Conservation (phyloP, 1,284 basidiomycete species). For the Pseudomicrostroma phylloplanum region DNA sequence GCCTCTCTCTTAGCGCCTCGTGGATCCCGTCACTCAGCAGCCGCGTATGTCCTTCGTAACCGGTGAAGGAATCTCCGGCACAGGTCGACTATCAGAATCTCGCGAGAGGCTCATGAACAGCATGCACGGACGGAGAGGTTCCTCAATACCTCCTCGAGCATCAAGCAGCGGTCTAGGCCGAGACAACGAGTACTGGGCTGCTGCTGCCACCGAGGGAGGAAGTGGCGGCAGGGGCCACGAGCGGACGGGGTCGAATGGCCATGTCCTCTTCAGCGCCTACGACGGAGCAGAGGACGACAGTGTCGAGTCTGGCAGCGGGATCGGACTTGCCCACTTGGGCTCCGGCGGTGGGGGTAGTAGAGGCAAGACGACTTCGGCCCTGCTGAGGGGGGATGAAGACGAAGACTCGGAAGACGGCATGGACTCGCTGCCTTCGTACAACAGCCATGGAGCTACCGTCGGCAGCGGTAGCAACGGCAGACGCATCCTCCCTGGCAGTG, state of each 20-base stretch:
- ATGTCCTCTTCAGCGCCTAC: slow-evolving; percentile 40
- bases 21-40: slow-evolving; percentile 40
- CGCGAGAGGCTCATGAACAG: slow-evolving; percentile 35
- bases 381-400: slow-evolving; percentile 34
- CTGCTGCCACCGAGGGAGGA: slow-evolving; percentile 14
- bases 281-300: slow-evolving; percentile 36
- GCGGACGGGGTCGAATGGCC: slow-evolving; percentile 23
- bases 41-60: slow-evolving; percentile 43
- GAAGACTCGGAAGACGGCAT: slow-evolving; percentile 15
- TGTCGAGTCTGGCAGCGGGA: slow-evolving; percentile 13
- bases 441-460: too few species aligned
- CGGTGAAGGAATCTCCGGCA: slow-evolving; percentile 34
- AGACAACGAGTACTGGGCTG: slow-evolving; percentile 22
- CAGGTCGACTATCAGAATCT: slow-evolving; percentile 29
- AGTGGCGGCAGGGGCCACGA: slow-evolving; percentile 17
- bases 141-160: slow-evolving; percentile 8
- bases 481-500: not conserved
- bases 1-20: slow-evolving; percentile 9
- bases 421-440: not conserved
- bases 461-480: not conserved
- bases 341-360: not conserved
- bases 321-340: not conserved
- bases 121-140: slow-evolving; percentile 11
- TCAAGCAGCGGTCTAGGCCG: slow-evolving; percentile 4
- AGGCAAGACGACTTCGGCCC: slow-evolving; percentile 3